Percentiles rank a stretch among this genome's conserved stretches.
phyloP scores from a whole-genome alignment of 2,329 filamentous ascomycete species.

The Coniochaeta sp. region DNA sequence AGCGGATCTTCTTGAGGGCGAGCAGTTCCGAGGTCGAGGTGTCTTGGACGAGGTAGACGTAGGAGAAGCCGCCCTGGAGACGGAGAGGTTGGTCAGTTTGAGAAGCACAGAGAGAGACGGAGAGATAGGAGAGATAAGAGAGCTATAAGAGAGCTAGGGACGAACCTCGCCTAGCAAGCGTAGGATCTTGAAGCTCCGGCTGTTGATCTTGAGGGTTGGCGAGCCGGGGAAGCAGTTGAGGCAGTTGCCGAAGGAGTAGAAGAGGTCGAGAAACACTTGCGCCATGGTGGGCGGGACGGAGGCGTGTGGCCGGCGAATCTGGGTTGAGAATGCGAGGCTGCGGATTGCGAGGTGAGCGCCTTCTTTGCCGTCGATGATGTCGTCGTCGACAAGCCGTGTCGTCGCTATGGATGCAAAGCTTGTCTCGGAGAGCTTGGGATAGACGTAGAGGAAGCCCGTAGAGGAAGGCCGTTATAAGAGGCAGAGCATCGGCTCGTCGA shows the following conservation, averaged over 20 bases:
- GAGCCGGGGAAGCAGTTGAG: conserved; percentile 94
- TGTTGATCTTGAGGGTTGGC: conserved; percentile 92
- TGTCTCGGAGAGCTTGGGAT: background rate
- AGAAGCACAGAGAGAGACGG: background rate
- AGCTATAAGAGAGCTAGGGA: no score
- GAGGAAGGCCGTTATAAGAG: background rate
- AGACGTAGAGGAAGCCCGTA: no score
- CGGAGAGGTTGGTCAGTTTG: conserved; percentile 2
- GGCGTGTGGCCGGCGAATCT: background rate
- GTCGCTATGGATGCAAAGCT: background rate
- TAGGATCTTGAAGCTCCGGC: conserved; percentile 89
- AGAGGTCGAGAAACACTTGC: conserved; percentile 77
- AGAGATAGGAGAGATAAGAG: background rate
- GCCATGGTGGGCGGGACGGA: conserved; percentile 50
- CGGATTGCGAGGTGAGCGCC: background rate
- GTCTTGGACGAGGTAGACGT: conserved; percentile 97
- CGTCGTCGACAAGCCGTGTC: background rate
- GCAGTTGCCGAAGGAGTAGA: conserved; percentile 91
- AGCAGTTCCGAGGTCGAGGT: conserved; percentile 76
- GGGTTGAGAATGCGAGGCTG: background rate
- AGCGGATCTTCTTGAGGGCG: conserved; percentile 97
- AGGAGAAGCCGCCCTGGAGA: conserved; percentile 84
- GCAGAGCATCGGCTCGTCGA: background rate
- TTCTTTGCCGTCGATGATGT: background rate
- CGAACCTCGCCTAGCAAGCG: conserved; percentile 84